These are phyloP conservation scores for Orbilia brochopaga DNA, from an alignment of 2,329 filamentous ascomycete species.

Conservation along the genomic window DNA sequence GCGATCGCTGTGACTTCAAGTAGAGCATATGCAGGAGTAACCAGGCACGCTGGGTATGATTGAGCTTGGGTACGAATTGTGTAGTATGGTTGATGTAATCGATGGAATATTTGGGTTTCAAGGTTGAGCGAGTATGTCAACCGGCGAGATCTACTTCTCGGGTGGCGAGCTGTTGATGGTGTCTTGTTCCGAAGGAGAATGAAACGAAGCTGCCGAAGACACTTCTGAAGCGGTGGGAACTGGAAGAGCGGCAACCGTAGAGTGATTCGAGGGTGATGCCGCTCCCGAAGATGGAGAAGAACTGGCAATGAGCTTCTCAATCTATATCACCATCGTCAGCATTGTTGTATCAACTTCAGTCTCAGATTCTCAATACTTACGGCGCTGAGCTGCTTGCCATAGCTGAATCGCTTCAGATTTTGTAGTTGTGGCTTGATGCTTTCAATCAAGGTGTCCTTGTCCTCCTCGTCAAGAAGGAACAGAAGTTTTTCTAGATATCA, in stretches of 20 bases:
- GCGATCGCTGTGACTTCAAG: conserved; percentile 25
- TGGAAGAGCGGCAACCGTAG: conserved; percentile 34
- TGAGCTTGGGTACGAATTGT: background rate
- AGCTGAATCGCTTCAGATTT: conserved; percentile 69
- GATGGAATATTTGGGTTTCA: background rate
- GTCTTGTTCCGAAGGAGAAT: conserved; percentile 47
- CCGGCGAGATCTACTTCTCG: conserved; percentile 28
- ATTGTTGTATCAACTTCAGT: background rate
- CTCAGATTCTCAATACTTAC: conserved; percentile 40
- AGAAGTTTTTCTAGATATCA: conserved; percentile 78
- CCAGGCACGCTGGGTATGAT: conserved; percentile 1
- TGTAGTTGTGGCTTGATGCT: conserved; percentile 69
- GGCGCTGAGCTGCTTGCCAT: conserved; percentile 70
- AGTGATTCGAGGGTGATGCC: conserved; percentile 42
- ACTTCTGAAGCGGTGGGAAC: conserved; percentile 38
- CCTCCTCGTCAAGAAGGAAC: conserved; percentile 66
- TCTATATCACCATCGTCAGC: conserved; percentile 25
- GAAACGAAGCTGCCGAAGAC: conserved; percentile 39
- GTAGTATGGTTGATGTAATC: background rate
- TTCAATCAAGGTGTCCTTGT: conserved; percentile 67
- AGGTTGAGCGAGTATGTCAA: background rate
- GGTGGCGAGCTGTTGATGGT: conserved; percentile 48
- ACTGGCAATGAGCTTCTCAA: conserved; percentile 47
- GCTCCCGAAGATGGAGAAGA: conserved; percentile 46
- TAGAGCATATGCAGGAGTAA: conserved; percentile 19